Percentiles rank a stretch among this genome's conserved stretches.
These are phyloP conservation scores for Penicillium egyptiacum DNA, from an alignment of 495 filamentous ascomycete species.

Conservation along the genomic window DNA sequence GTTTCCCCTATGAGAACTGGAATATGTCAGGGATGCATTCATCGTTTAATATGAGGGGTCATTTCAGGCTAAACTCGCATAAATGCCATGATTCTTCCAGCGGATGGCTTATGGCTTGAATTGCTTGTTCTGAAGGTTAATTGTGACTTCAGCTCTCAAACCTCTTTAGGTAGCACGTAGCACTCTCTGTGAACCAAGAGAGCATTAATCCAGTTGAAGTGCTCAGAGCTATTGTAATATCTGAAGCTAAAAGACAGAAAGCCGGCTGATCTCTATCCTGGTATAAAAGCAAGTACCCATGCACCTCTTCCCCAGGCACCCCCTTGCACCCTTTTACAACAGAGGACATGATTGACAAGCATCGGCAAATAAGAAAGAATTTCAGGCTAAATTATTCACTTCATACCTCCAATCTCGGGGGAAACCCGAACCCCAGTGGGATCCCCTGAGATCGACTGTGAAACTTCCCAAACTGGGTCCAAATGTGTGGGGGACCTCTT, in stretches of 20 bases:
- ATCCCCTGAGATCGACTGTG: not conserved
- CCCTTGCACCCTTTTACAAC: not conserved
- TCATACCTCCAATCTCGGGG: not conserved
- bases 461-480: not conserved
- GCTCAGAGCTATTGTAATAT: not conserved
- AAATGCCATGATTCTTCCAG: not conserved
- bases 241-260: no score
- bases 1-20: not conserved
- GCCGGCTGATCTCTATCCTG: not conserved
- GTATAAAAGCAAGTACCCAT: not conserved
- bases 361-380: not conserved
- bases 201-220: not conserved
- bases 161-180: not conserved
- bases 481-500: not conserved
- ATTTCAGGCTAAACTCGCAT: not conserved
- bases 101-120: constrained; percentile 1
- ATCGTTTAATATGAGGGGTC: not conserved
- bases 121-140: not conserved
- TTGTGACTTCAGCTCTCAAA: not conserved
- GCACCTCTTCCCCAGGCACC: not conserved
- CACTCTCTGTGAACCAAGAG: not conserved
- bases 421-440: not conserved
- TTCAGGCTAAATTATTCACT: not conserved
- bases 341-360: not conserved
- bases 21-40: not conserved